Percentiles rank a stretch among this genome's conserved stretches.
These are phyloP conservation scores for Lyophyllum decastes DNA, from an alignment of 768 basidiomycete genomes.

Conservation along the genomic window DNA sequence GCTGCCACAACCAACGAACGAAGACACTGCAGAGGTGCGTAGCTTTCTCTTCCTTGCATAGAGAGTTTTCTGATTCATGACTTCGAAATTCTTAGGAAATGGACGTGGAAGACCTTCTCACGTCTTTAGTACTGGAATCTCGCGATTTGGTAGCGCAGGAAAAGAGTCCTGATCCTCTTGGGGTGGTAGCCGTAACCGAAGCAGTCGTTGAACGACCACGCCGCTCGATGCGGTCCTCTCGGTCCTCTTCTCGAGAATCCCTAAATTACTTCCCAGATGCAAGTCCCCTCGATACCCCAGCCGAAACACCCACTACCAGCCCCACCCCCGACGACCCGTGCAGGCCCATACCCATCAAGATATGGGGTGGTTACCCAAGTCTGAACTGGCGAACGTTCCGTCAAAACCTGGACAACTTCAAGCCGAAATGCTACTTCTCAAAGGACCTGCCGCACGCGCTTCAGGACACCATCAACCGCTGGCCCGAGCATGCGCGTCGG, in stretches of 20 bases:
- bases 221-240: conserved; percentile 16
- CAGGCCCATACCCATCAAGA: conserved; percentile 5
- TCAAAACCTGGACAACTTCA: conserved; percentile 32
- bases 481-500: conserved; percentile 39
- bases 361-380: conserved; percentile 33
- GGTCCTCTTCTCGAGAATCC: conserved; percentile 13
- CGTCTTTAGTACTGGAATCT: background rate
- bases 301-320: conserved; percentile 9
- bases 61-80: background rate
- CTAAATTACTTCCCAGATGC: conserved; percentile 2
- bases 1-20: background rate
- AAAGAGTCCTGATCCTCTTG: conserved; percentile 3
- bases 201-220: background rate
- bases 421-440: conserved; percentile 34
- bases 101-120: conserved; percentile 15
- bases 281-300: background rate
- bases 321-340: conserved; percentile 12
- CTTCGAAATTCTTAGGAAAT: conserved; percentile 6
- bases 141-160: background rate
- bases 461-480: conserved; percentile 66
- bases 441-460: conserved; percentile 61
- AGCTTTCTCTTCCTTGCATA: background rate
- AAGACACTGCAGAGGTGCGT: conserved; percentile 10
- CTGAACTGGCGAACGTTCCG: conserved; percentile 40
- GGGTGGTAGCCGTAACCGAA: background rate